phyloP scores from a whole-genome alignment of 331 rosid species.

The Rosa hybrid region DNA sequence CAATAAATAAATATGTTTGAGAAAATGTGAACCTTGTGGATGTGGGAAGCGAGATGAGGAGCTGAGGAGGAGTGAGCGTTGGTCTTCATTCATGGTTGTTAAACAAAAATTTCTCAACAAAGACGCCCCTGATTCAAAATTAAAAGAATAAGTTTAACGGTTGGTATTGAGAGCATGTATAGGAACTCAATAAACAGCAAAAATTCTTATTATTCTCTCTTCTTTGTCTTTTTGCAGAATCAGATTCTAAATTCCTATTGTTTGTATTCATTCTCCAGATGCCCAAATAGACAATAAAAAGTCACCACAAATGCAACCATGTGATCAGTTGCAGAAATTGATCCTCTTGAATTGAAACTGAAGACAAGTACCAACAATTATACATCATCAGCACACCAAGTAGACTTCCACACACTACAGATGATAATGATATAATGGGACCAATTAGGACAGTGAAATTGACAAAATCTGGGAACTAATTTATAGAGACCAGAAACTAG shows the following conservation, averaged over 20 bases:
- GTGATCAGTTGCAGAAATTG: too few relatives aligned
- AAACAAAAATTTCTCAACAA: neutral
- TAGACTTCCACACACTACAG: too few relatives aligned
- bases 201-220: neutral
- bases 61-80: conserved; percentile 51
- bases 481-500: too few relatives aligned
- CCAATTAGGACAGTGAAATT: too few relatives aligned
- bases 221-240: neutral
- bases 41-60: conserved; percentile 55
- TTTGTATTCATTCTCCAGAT: too few relatives aligned
- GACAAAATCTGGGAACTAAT: too few relatives aligned
- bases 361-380: too few relatives aligned
- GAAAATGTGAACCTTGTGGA: conserved; percentile 49
- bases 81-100: conserved; percentile 60
- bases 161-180: neutral
- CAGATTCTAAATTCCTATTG: neutral
- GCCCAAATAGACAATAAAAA: too few relatives aligned
- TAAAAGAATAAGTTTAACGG: neutral
- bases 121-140: conserved; percentile 4
- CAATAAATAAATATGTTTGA: neutral
- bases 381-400: too few relatives aligned
- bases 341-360: too few relatives aligned
- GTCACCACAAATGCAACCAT: too few relatives aligned
- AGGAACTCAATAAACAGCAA: neutral
- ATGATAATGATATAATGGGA: too few relatives aligned